Evolutionary conservation across 495 filamentous ascomycete species (phyloP).

Genomic region (Jackrogersella multiformis): DNA sequence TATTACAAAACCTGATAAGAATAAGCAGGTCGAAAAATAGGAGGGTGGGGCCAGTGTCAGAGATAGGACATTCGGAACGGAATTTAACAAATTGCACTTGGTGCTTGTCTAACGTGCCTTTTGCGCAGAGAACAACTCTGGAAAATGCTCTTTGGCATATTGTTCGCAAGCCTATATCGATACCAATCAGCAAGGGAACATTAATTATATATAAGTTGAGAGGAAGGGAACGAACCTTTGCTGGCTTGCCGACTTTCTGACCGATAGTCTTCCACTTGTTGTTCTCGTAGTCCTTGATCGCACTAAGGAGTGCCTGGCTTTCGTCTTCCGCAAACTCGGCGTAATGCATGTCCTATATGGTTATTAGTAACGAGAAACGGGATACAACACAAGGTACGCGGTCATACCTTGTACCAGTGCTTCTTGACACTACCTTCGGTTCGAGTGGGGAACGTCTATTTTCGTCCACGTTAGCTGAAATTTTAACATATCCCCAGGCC

Average conservation of each 20-base stretch:
- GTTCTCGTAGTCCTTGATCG: conserved; percentile 98
- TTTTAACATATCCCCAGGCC: background rate
- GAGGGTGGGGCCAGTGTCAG: conserved; percentile 16
- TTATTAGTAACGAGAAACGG: conserved; percentile 43
- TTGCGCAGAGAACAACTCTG: conserved; percentile 47
- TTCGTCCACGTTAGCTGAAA: conserved; percentile 41
- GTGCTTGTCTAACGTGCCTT: conserved; percentile 41
- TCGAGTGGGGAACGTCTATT: conserved; percentile 84
- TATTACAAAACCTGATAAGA: conserved; percentile 37
- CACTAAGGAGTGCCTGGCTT: conserved; percentile 85
- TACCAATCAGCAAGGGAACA: conserved; percentile 14
- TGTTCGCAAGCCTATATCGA: conserved; percentile 87
- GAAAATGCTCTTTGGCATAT: conserved; percentile 97
- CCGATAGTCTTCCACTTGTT: conserved; percentile 99
- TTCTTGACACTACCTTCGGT: conserved; percentile 99
- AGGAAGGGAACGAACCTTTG: conserved; percentile 69
- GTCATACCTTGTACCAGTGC: conserved; percentile 96
- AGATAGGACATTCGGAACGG: conserved; percentile 25
- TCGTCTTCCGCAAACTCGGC: conserved; percentile 99
- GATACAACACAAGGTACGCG: conserved; percentile 7
- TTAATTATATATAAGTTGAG: background rate
- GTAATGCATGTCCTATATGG: conserved; percentile 92
- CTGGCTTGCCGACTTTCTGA: conserved; percentile 94
- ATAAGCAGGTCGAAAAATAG: conserved; percentile 32
- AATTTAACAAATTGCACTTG: conserved; percentile 16